These are phyloP conservation scores for Lepiota venenata DNA, from an alignment of 768 basidiomycete genomes.

Conservation along the genomic window DNA sequence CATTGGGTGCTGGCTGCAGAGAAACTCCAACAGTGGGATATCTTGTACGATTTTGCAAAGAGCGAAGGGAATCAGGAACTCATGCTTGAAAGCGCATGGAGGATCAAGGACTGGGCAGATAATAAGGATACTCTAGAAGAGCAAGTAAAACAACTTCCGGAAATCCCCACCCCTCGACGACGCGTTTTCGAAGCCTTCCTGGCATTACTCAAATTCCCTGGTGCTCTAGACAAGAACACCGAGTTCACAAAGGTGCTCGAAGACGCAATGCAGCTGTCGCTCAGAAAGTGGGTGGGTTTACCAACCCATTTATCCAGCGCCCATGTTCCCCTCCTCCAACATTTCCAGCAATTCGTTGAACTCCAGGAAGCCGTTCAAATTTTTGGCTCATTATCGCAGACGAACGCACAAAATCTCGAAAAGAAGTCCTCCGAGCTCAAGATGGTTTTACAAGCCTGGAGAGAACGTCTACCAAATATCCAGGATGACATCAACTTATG, in stretches of 20 bases:
- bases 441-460: slow-evolving; percentile 94
- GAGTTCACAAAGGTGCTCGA: slow-evolving; percentile 90
- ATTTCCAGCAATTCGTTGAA: slow-evolving; percentile 99
- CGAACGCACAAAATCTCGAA: slow-evolving; percentile 86
- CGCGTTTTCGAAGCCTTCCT: slow-evolving; percentile 97
- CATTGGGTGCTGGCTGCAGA: slow-evolving; percentile 96
- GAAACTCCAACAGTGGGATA: slow-evolving; percentile 98
- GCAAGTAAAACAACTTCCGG: slow-evolving; percentile 75
- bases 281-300: slow-evolving; percentile 93
- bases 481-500: slow-evolving; percentile 98
- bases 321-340: slow-evolving; percentile 91
- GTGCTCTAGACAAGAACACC: slow-evolving; percentile 74
- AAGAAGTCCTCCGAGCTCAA: slow-evolving; percentile 95
- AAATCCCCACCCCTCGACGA: slow-evolving; percentile 90
- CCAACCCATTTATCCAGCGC: slow-evolving; percentile 86
- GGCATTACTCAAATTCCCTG: slow-evolving; percentile 82
- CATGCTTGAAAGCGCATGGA: slow-evolving; percentile 93
- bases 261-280: slow-evolving; percentile 93
- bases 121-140: slow-evolving; percentile 76
- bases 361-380: slow-evolving; percentile 94
- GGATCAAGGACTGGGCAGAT: slow-evolving; percentile 88
- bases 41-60: slow-evolving; percentile 85
- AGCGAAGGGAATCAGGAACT: slow-evolving; percentile 90
- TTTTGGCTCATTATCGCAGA: slow-evolving; percentile 84
- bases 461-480: slow-evolving; percentile 91